These are phyloP conservation scores for Hirschioporus abietinus DNA, from an alignment of 768 basidiomycete genomes.

Conservation along the genomic window DNA sequence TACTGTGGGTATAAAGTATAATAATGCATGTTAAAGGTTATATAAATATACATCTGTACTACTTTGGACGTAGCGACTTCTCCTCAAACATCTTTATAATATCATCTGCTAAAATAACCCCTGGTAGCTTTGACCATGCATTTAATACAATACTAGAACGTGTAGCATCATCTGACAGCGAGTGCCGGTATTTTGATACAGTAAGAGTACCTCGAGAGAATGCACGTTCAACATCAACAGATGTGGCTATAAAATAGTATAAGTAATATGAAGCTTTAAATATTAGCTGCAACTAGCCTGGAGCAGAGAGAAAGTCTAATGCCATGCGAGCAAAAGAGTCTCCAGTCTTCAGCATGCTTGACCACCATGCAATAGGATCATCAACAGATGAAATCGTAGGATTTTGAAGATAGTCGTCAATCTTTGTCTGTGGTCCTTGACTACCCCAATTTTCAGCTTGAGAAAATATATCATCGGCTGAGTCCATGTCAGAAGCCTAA, in stretches of 20 bases:
- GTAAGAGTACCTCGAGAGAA: constrained; percentile 26
- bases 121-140: constrained; percentile 18
- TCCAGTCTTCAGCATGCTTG: neutral
- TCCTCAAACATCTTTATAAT: constrained; percentile 5
- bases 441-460: neutral
- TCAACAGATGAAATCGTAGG: neutral
- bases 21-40: too few relatives aligned
- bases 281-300: constrained; percentile 10
- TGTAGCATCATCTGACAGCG: constrained; percentile 21
- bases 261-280: neutral
- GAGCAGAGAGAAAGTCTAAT: constrained; percentile 8
- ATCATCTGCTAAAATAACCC: constrained; percentile 13
- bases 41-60: too few relatives aligned
- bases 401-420: neutral
- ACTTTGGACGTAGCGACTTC: neutral
- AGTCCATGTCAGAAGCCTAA: too few relatives aligned
- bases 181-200: constrained; percentile 23
- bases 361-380: constrained; percentile 1
- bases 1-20: too few relatives aligned
- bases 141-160: constrained; percentile 21
- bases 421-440: neutral
- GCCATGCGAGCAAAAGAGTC: neutral
- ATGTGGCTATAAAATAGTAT: constrained; percentile 17
- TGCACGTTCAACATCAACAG: constrained; percentile 24
- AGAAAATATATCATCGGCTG: neutral